Evolutionary conservation across 2,329 filamentous ascomycete species (phyloP).

Genomic region (Fusarium concolor): DNA sequence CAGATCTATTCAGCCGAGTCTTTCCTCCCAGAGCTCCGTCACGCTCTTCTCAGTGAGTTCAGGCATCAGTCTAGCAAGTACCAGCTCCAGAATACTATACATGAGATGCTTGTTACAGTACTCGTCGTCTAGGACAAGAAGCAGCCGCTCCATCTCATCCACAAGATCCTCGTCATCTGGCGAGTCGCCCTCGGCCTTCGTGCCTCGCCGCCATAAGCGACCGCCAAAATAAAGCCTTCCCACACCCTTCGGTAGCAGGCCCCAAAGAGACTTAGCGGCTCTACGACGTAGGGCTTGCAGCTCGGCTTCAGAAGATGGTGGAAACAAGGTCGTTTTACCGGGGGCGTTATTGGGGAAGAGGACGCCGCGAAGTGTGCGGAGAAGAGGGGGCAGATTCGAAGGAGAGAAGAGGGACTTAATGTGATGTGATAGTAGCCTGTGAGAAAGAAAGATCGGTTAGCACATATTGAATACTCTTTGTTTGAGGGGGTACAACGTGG

Average conservation of each 20-base stretch:
- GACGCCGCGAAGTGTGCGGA: slow-evolving; percentile 78
- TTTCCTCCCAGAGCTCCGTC: slow-evolving; percentile 78
- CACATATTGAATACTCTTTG: slow-evolving; percentile 34
- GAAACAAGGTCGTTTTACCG: slow-evolving; percentile 70
- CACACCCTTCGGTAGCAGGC: slow-evolving; percentile 60
- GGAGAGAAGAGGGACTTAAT: slow-evolving; percentile 71
- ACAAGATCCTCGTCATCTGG: slow-evolving; percentile 58
- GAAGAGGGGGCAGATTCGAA: slow-evolving; percentile 71
- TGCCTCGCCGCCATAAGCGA: slow-evolving; percentile 47
- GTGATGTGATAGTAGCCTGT: slow-evolving; percentile 69
- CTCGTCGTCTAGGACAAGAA: slow-evolving; percentile 81
- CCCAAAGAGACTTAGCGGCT: slow-evolving; percentile 71
- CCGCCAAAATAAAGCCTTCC: slow-evolving; percentile 64
- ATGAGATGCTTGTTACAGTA: slow-evolving; percentile 95
- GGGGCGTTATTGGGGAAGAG: slow-evolving; percentile 89
- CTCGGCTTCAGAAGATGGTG: slow-evolving; percentile 70
- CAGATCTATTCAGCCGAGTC: slow-evolving; percentile 59
- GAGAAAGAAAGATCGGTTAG: slow-evolving; percentile 40
- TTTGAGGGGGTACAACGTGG: slow-evolving; percentile 26
- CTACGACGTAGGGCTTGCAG: slow-evolving; percentile 71
- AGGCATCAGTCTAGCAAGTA: slow-evolving; percentile 85
- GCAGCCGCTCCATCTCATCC: slow-evolving; percentile 71
- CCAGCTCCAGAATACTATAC: slow-evolving; percentile 82
- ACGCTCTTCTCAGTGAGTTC: slow-evolving; percentile 81
- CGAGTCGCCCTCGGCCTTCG: slow-evolving; percentile 36